Percentiles rank a stretch among this genome's conserved stretches.
phyloP scores from a whole-genome alignment of 129 eudicot genomes.

The Erigeron canadensis region DNA sequence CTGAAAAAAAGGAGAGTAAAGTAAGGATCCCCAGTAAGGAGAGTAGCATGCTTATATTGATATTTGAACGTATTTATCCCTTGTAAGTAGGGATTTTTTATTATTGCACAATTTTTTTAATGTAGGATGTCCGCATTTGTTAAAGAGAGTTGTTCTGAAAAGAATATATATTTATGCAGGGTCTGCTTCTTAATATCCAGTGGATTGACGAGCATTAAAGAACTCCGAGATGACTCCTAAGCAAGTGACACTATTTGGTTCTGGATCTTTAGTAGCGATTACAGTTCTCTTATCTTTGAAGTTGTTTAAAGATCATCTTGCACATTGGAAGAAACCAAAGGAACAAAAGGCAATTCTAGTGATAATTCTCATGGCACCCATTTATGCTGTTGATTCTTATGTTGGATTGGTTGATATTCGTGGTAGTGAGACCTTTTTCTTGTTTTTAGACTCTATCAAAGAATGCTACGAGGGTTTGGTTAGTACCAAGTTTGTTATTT shows the following conservation, averaged over 20 bases:
- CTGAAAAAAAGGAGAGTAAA: too few relatives aligned
- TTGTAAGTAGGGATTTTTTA: too few relatives aligned
- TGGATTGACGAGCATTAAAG: slow-evolving; percentile 17
- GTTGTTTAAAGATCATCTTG: slow-evolving; percentile 59
- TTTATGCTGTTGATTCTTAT: slow-evolving; percentile 69
- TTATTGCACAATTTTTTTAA: too few relatives aligned
- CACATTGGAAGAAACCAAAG: slow-evolving; percentile 77
- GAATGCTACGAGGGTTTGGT: slow-evolving; percentile 94
- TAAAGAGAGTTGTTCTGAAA: too few relatives aligned
- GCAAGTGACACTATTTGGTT: slow-evolving; percentile 57
- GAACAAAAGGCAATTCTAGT: slow-evolving; percentile 80
- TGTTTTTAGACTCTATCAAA: slow-evolving; percentile 77
- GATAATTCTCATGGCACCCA: slow-evolving; percentile 78
- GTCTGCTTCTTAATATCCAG: slow-evolving; percentile 17
- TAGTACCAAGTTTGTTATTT: slow-evolving; percentile 24
- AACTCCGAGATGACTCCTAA: slow-evolving; percentile 54
- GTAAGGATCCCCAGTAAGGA: too few relatives aligned
- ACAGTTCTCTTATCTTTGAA: slow-evolving; percentile 55
- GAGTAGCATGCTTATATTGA: too few relatives aligned
- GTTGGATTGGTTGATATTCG: slow-evolving; percentile 70
- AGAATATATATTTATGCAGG: slow-evolving; percentile 17
- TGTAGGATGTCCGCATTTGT: too few relatives aligned
- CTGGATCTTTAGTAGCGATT: slow-evolving; percentile 59
- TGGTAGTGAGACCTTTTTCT: slow-evolving; percentile 68
- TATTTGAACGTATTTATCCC: too few relatives aligned